Evolutionary conservation across 805 yeast genomes (phyloP), one percentile per base, ranked within the genome.

Genomic region (Saccharomycopsis sp.): DNA sequence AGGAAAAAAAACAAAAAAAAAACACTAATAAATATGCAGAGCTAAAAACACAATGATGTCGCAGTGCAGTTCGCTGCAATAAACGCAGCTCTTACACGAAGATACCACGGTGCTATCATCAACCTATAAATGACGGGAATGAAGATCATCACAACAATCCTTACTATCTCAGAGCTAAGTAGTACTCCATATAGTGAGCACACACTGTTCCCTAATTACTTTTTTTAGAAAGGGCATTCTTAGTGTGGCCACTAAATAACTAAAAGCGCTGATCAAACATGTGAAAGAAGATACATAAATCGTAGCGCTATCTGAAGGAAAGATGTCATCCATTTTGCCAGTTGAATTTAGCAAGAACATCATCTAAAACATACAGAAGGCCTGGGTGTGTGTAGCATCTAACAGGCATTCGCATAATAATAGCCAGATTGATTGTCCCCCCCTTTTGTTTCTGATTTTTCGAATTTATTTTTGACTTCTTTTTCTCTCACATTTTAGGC

Each of bases 251-350:
- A 29, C 12, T 29, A 29, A 29, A 29, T n/a, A 29, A 12, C 9
- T 29, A 12, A 29, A 12, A 5, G 9, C 12, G 38, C 38, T 29
- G 38, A 29, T 29, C 38, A 29, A 29, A 29, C 38, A 29, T 29
- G 38, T 29, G 38, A 12, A 5, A 29, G 38, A 29, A 29, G 38
- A 12, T 7, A 29, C 5, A 7, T 29, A 7, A 12, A 29, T 5
- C 5, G 38, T n/a, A 29, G 38, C 12, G 12, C 38, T 29, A 29
- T 29, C 22, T 44, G 49, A 44, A 5, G 49, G 49, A 44, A 44
- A 44, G 49, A 44, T 44, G 49, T 44, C 49, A 44, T 44, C 49
- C 49, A 44, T 44, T 44, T 29, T 29, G 12, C 38, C 38, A 7
- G 38, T 5, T 29, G 38, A 5, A 29, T 29, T 29, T 29, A 12